phyloP scores from a whole-genome alignment of 257 asterid genomes.

The Nyctanthes arbortristis region DNA sequence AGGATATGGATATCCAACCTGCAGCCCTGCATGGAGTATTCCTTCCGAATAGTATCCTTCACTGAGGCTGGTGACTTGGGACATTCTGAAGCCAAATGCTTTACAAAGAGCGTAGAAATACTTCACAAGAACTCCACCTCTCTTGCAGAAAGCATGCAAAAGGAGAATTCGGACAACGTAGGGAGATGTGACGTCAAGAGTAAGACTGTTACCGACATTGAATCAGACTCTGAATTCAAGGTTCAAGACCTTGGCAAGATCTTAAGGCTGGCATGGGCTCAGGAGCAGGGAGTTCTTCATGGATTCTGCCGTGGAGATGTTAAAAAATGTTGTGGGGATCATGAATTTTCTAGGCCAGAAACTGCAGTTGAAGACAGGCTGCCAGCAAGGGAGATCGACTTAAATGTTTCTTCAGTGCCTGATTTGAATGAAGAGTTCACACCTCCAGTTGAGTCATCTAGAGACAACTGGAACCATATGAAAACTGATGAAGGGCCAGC shows the following conservation, averaged over 20 bases:
- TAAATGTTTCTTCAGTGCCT: conserved; percentile 74
- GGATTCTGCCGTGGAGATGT: conserved; percentile 44
- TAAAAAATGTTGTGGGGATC: conserved; percentile 35
- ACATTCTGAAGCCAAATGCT: conserved; percentile 80
- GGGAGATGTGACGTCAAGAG: conserved; percentile 53
- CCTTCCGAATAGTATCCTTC: conserved; percentile 67
- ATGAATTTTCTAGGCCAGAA: conserved; percentile 45
- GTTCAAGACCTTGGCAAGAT: conserved; percentile 84
- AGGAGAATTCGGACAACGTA: conserved; percentile 44
- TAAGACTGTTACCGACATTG: conserved; percentile 42
- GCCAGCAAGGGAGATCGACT: conserved; percentile 62
- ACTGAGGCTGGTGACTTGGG: conserved; percentile 63
- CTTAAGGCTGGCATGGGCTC: conserved; percentile 60
- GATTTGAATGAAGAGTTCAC: conserved; percentile 74
- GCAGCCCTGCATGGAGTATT: conserved; percentile 77
- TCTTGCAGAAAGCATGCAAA: conserved; percentile 30
- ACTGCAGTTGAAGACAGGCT: conserved; percentile 34
- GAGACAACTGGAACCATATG: conserved; percentile 61
- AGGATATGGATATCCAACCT: conserved; percentile 72
- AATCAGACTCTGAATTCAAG: conserved; percentile 70
- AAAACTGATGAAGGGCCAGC: conserved; percentile 50
- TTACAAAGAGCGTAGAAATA: conserved; percentile 66
- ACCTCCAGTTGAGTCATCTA: conserved; percentile 66
- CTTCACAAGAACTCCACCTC: conserved; percentile 42
- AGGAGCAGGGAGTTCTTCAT: conserved; percentile 58